These are phyloP conservation scores for Boeremia exigua DNA, from an alignment of 2,329 filamentous ascomycete species.

Conservation along the genomic window DNA sequence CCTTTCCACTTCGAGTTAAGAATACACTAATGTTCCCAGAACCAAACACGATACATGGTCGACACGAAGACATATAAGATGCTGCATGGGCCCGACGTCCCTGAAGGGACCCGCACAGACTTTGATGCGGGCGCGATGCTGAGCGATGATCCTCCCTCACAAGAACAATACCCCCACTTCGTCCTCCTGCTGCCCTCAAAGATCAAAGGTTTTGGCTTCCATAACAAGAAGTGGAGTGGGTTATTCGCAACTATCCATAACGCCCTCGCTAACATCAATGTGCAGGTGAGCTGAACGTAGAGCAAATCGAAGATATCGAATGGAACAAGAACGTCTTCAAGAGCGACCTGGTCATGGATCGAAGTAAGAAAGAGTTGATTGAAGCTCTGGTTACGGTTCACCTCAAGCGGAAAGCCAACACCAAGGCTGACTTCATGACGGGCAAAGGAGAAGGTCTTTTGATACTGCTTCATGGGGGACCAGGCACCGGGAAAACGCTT, in stretches of 20 bases:
- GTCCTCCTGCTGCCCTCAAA: no score
- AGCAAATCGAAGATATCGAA: constrained; percentile 33
- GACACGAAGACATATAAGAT: background rate
- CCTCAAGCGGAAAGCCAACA: background rate
- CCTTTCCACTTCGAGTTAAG: no score
- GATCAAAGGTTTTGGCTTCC: no score
- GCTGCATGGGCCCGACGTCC: background rate
- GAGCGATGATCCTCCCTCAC: no score
- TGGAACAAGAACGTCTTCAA: constrained; percentile 12
- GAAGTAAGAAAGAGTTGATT: constrained; percentile 56
- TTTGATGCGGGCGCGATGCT: no score
- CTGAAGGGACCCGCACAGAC: no score
- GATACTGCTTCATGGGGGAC: constrained; percentile 19
- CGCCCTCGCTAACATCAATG: no score
- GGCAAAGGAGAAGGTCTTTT: constrained; percentile 39
- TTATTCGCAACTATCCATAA: no score
- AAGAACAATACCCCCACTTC: no score
- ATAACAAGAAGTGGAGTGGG: no score
- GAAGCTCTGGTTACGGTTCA: constrained; percentile 37
- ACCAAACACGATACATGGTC: background rate
- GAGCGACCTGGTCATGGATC: constrained; percentile 51
- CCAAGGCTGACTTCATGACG: constrained; percentile 54
- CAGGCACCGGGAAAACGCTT: constrained; percentile 23
- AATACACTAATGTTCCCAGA: no score
- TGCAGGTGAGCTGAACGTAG: no score